Percentiles rank a stretch among this genome's conserved stretches.
These are phyloP conservation scores for Umbelopsis sp. DNA, from an alignment of 192 early-diverging fungal species.

Conservation along the genomic window DNA sequence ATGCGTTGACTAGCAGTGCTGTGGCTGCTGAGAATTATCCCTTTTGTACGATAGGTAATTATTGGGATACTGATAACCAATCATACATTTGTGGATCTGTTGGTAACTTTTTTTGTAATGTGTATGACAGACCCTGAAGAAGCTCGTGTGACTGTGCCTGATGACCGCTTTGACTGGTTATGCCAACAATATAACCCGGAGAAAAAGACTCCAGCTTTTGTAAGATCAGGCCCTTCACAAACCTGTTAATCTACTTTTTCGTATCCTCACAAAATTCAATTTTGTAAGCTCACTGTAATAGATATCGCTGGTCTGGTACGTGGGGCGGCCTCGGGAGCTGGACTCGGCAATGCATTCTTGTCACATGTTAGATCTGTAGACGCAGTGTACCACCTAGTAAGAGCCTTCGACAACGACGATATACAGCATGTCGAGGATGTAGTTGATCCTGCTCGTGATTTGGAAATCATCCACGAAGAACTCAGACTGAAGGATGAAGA, in stretches of 20 bases:
- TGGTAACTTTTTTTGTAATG: neutral
- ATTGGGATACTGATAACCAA: neutral
- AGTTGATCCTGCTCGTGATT: conserved; percentile 89
- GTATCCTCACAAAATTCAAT: neutral
- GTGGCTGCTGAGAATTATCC: conserved; percentile 93
- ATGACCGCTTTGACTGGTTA: conserved; percentile 87
- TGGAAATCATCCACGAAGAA: conserved; percentile 95
- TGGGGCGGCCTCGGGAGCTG: conserved; percentile 77
- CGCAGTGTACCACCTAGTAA: conserved; percentile 83
- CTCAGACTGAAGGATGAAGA: conserved; percentile 93
- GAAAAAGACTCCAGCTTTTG: conserved; percentile 65
- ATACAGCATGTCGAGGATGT: conserved; percentile 93
- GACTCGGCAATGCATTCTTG: conserved; percentile 94
- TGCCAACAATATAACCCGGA: conserved; percentile 67
- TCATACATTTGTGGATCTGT: neutral
- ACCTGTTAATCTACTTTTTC: neutral
- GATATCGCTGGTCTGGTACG: conserved; percentile 99
- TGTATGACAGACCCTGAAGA: conserved; percentile 78
- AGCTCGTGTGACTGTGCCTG: conserved; percentile 90
- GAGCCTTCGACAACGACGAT: conserved; percentile 91
- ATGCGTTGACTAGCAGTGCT: conserved; percentile 74
- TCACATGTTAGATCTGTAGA: conserved; percentile 87
- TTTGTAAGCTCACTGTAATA: conserved; percentile 79
- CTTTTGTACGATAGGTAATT: conserved; percentile 88
- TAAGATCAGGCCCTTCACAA: conserved; percentile 38